Percentiles rank a stretch among this genome's conserved stretches.
Evolutionary conservation across 805 yeast genomes (phyloP).

Genomic region (Nakazawaea molendinolei): DNA sequence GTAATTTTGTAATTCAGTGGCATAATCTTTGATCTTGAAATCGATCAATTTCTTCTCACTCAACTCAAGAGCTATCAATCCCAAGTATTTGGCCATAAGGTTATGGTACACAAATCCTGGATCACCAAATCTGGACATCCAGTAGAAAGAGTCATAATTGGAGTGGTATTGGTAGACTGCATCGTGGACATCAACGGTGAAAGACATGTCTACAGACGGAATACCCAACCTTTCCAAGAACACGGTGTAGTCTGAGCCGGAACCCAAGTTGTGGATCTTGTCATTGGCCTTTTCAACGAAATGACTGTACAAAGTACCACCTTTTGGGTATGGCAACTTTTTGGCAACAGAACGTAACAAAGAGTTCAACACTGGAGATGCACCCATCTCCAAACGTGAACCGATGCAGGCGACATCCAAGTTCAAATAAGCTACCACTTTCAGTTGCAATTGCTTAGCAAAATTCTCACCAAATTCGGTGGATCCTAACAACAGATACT

Average conservation of each 20-base stretch:
- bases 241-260: conserved; percentile 66
- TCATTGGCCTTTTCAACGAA: conserved; percentile 24
- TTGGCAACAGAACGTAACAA: conserved; percentile 39
- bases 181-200: conserved; percentile 35
- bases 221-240: conserved; percentile 55
- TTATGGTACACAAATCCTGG: conserved; percentile 57
- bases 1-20: conserved; percentile 29
- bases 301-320: conserved; percentile 29
- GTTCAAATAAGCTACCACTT: conserved; percentile 62
- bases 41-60: conserved; percentile 40
- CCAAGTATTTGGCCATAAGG: conserved; percentile 45
- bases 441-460: conserved; percentile 34
- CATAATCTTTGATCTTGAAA: conserved; percentile 35
- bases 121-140: conserved; percentile 64
- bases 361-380: conserved; percentile 54
- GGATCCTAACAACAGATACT: conserved; percentile 65
- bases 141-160: conserved; percentile 61
- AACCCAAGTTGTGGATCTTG: conserved; percentile 45
- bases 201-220: conserved; percentile 56
- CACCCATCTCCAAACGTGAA: conserved; percentile 37
- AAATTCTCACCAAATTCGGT: conserved; percentile 72
- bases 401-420: conserved; percentile 64
- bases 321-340: conserved; percentile 39
- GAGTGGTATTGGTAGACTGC: conserved; percentile 74
- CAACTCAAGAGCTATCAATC: conserved; percentile 40